Conservation (phyloP, 805 yeast genomes). For the Grigorovia humatica region DNA sequence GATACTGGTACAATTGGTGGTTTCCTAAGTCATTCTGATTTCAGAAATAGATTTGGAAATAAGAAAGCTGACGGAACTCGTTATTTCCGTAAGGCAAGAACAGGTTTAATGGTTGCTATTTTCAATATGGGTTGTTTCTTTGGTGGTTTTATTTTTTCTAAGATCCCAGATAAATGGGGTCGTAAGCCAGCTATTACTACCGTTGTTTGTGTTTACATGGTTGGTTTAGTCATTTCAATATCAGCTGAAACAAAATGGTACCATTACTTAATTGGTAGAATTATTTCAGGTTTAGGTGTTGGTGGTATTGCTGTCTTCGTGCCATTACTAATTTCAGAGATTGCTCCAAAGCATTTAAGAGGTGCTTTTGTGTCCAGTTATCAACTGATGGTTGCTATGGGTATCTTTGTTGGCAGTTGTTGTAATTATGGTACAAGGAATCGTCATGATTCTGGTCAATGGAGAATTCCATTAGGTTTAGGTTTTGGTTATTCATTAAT, state of each 20-base stretch:
- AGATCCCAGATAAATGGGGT: constrained; percentile 52
- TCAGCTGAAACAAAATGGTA: constrained; percentile 48
- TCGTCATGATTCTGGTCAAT: constrained; percentile 39
- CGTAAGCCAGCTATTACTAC: constrained; percentile 54
- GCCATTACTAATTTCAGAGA: constrained; percentile 54
- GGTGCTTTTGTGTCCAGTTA: constrained; percentile 63
- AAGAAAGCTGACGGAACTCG: constrained; percentile 20
- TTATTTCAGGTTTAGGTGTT: constrained; percentile 62
- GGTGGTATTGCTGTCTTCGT: constrained; percentile 70
- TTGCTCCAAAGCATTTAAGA: constrained; percentile 39
- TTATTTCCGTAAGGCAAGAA: constrained; percentile 42
- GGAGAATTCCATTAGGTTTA: constrained; percentile 66
- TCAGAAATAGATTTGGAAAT: constrained; percentile 46
- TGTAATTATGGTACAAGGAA: constrained; percentile 46
- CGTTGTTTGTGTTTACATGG: constrained; percentile 51
- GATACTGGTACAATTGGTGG: constrained; percentile 78
- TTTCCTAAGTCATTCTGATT: constrained; percentile 50
- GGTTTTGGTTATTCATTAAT: constrained; percentile 38
- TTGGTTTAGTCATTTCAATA: constrained; percentile 61
- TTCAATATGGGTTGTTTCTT: constrained; percentile 70
- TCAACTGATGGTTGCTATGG: constrained; percentile 63
- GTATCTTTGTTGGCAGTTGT: constrained; percentile 72
- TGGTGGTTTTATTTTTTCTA: constrained; percentile 55
- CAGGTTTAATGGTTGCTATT: constrained; percentile 47
- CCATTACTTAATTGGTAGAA: constrained; percentile 62